Evolutionary conservation across 2,329 filamentous ascomycete genomes (phyloP), one percentile per base, ranked within the genome.

Genomic region (Fusarium sp.): DNA sequence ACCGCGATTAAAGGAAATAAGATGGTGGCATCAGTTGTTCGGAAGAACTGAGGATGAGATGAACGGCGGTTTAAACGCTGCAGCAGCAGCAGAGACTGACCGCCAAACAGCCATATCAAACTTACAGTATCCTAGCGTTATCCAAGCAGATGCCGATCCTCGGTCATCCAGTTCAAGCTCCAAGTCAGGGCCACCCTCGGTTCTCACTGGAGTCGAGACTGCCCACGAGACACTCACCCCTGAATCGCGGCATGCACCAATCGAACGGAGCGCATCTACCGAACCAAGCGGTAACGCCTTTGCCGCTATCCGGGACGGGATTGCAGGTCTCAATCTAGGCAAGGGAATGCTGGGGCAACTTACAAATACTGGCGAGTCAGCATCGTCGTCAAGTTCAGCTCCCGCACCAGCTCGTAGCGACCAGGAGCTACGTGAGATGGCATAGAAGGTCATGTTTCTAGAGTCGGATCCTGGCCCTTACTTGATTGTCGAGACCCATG

Each of bases 11-110:
- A 89, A 89, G 18, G 92, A 97, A 70, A 89, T 96, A n/a, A 89
- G 94, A 68, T 99, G 96, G 96, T 99, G 96, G 96, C 88, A 92
- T 73, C 93, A 96, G 77, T 84, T 92, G 3, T 99, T 98, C 82
- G 94, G 94, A 51, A 90, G 95, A 36, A 91, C 91, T 6, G 94
- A 98, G 75, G 90, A 92, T 60, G 96, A 99, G 80, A 98, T 99
- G 95, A 99, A 99, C 77, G 90, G 89, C 0, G 85, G 88, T 39
- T 82, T 90, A 16, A 86, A 90, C 75, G 84, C 85, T 12, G 87
- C 86, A 7, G 86, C 87, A 22, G 85, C 86, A 7, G 86, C 86
- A 12, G 87, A 87, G 64, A 84, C 79, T 28, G 80, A 82, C 41
- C 77, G 82, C 3, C 79, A 80, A 58, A 79, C 80, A 18, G 82